Evolutionary conservation across 2,329 filamentous ascomycete species (phyloP).

Genomic region (Alternaria infectoria): DNA sequence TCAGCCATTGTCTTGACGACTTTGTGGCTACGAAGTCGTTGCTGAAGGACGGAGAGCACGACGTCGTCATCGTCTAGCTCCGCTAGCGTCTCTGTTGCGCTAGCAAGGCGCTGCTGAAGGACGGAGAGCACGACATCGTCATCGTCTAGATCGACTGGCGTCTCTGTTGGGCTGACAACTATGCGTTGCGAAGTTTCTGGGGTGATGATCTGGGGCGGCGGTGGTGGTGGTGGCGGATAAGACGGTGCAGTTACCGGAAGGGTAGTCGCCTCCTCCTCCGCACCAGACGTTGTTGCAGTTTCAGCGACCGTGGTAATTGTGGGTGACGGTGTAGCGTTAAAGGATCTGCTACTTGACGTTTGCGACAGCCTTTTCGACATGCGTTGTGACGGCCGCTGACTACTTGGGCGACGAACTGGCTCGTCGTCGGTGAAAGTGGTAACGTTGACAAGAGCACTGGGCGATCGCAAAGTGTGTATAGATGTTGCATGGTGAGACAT

Average conservation of each 20-base stretch:
- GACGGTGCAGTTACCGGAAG: background rate
- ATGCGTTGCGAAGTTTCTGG: background rate
- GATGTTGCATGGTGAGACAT: background rate
- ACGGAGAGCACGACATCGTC: slow-evolving; percentile 6
- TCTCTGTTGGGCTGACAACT: background rate
- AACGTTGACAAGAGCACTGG: background rate
- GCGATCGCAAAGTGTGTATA: background rate
- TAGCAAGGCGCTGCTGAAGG: background rate
- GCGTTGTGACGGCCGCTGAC: slow-evolving; percentile 6
- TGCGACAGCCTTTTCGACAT: background rate
- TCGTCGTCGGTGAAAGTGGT: background rate
- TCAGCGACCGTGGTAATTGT: background rate
- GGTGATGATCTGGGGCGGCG: background rate
- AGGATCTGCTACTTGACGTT: background rate
- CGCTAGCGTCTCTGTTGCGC: background rate
- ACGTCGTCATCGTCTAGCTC: background rate
- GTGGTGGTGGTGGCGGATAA: background rate
- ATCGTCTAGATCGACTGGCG: background rate
- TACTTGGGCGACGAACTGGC: slow-evolving; percentile 3
- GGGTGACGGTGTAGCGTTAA: background rate
- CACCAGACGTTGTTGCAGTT: background rate
- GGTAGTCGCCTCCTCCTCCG: too few species aligned
- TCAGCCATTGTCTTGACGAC: background rate
- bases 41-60: slow-evolving; percentile 6
- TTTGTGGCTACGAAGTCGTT: background rate